Base-by-base conservation (phyloP, 331 rosid genomes). In the Prunus yedoensis region DNA sequence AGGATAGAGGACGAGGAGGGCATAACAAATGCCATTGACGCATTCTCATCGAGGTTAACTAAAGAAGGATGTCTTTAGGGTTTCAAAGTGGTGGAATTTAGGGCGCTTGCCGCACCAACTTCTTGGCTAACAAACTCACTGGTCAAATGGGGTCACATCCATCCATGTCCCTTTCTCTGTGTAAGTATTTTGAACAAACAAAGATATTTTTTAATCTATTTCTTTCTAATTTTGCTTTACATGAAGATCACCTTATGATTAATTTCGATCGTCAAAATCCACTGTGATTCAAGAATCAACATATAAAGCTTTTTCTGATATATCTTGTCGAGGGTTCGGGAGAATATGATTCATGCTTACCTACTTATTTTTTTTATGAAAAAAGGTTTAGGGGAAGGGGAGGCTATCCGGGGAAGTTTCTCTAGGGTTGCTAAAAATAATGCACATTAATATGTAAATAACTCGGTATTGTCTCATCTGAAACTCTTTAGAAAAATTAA, bases 81-180 rank as follows among this genome's bases (percentile, higher is more conserved):
- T 70, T 78, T 63, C 79, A n/a, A 79, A 74, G 79, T 52, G 65
- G 49, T 73, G 63, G 71, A 86, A 75, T 81, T 82, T 87, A 58
- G 84, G 79, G 80, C 72, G 88, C 68, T 81, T 84, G 89, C 82
- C 78, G 27, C 89, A 88, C 90, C 95, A 84, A 90, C 91, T 83
- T 87, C 81, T 75, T 80, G 81, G 75, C 92, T 87, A 89, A 89
- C 86, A 74, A 82, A 30, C 80, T 53, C 73, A 21, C 66, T 54
- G 77, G 74, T 81, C 87, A 80, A 85, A 57, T n/a, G 77, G 77
- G 15, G 79, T 78, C 84, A 76, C 80, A 64, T 76, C 74, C 79
- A 64, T 81, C 78, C 80, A 68, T 83, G 83, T 79, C 76, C 63
- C 56, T 62, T 35, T 84, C 83, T 61, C 28, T 17, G 38, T 56